phyloP scores from a whole-genome alignment of 1,139 yeast species.

The Scheffersomyces segobiensis region DNA sequence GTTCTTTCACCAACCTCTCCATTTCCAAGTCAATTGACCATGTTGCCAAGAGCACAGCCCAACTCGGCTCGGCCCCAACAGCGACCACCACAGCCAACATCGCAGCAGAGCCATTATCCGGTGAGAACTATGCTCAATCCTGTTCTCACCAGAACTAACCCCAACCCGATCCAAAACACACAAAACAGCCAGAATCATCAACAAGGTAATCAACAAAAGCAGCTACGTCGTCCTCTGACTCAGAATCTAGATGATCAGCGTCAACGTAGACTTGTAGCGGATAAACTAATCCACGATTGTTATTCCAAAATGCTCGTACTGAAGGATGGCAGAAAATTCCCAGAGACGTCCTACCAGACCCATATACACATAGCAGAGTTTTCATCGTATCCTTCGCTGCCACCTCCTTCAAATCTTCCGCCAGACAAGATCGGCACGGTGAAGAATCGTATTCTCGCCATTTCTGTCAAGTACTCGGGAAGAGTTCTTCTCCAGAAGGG shows the following conservation, averaged over 20 bases:
- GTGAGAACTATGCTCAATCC: neutral
- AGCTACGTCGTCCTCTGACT: neutral
- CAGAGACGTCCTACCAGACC: constrained; percentile 38
- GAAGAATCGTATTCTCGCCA: constrained; percentile 41
- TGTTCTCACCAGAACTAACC: neutral
- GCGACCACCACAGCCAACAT: neutral
- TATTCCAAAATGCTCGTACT: constrained; percentile 35
- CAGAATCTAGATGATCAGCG: constrained; percentile 1
- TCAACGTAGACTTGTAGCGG: constrained; percentile 21
- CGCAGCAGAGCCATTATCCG: neutral
- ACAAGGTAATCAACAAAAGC: neutral
- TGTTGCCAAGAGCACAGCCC: neutral
- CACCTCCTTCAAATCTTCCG: constrained; percentile 39
- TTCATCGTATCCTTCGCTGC: constrained; percentile 38
- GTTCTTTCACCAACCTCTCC: neutral
- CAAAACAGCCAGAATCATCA: neutral
- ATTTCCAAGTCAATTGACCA: neutral
- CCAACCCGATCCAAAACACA: neutral
- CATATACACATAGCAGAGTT: constrained; percentile 42
- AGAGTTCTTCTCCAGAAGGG: constrained; percentile 82
- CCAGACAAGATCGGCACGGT: constrained; percentile 35
- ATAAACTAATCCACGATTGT: constrained; percentile 43
- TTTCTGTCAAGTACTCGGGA: constrained; percentile 51
- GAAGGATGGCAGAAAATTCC: constrained; percentile 27
- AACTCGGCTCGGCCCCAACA: neutral